A percentile compares a stretch with the other conserved stretches of the same genome.
phyloP scores from a whole-genome alignment of 768 basidiomycete species.

The Butyriboletus loyo region DNA sequence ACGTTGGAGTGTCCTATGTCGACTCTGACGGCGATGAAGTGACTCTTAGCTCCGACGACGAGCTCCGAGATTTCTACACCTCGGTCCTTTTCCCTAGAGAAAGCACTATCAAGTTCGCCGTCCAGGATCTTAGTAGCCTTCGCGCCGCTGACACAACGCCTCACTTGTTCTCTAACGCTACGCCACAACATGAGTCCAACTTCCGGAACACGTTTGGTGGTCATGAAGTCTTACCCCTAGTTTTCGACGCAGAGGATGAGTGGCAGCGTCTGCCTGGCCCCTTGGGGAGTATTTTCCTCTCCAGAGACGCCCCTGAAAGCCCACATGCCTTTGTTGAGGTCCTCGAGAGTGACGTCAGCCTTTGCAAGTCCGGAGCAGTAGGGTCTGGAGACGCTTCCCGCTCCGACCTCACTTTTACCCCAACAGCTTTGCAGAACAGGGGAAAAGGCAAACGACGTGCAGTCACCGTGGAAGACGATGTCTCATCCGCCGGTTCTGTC shows the following conservation, averaged over 20 bases:
- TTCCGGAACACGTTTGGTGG: constrained; percentile 63
- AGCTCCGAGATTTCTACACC: constrained; percentile 70
- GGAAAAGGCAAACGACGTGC: constrained; percentile 45
- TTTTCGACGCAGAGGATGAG: constrained; percentile 52
- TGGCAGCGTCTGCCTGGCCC: constrained; percentile 57
- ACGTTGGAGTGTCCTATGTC: constrained; percentile 66
- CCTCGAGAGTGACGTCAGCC: constrained; percentile 41
- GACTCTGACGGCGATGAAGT: constrained; percentile 75
- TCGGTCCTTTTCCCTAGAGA: constrained; percentile 24
- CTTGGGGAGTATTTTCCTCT: constrained; percentile 41
- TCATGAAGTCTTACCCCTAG: constrained; percentile 42
- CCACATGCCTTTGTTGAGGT: constrained; percentile 68
- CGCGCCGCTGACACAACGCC: constrained; percentile 34
- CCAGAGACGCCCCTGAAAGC: constrained; percentile 33
- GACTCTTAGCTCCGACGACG: constrained; percentile 72
- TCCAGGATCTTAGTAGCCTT: constrained; percentile 52
- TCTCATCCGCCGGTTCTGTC: constrained; percentile 43
- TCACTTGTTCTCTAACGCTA: constrained; percentile 32
- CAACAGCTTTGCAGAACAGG: constrained; percentile 34
- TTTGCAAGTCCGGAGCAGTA: constrained; percentile 29
- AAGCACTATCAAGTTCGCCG: constrained; percentile 52
- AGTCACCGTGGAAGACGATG: constrained; percentile 30
- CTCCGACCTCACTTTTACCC: constrained; percentile 20
- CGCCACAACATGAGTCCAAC: constrained; percentile 32
- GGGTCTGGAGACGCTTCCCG: constrained; percentile 36